These are phyloP conservation scores for Tilletia indica DNA, from an alignment of 1,284 basidiomycete species.

Conservation along the genomic window DNA sequence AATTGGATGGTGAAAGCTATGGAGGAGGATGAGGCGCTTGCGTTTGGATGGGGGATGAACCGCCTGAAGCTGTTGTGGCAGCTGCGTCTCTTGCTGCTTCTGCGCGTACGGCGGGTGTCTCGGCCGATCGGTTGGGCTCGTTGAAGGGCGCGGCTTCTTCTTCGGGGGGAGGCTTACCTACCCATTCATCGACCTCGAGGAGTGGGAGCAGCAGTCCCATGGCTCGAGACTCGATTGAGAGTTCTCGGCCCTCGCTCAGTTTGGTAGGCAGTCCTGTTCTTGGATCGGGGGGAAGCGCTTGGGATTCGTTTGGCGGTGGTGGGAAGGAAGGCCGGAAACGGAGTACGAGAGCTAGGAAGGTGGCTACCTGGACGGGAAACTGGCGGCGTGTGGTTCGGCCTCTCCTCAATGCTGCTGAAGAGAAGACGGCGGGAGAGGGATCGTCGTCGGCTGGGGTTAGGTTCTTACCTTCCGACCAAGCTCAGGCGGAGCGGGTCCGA, in stretches of 20 bases:
- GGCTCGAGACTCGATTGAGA: background rate
- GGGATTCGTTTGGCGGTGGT: background rate
- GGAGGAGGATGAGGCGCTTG: conserved; percentile 5
- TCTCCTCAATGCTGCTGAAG: conserved; percentile 24
- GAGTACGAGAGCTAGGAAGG: conserved; percentile 17
- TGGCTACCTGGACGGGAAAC: conserved; percentile 37
- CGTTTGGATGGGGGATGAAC: conserved; percentile 16
- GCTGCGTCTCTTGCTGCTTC: background rate
- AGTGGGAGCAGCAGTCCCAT: background rate
- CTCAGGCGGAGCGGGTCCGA: background rate
- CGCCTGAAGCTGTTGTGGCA: conserved; percentile 2
- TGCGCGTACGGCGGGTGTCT: background rate
- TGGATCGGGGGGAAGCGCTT: background rate
- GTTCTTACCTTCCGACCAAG: background rate
- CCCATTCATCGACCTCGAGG: background rate
- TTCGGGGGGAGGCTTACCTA: conserved; percentile 1
- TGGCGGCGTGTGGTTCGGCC: conserved; percentile 46
- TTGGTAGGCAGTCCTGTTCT: conserved; percentile 34
- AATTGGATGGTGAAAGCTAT: conserved; percentile 24
- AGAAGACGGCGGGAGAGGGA: background rate
- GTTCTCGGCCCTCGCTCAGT: conserved; percentile 21
- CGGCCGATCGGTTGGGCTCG: background rate
- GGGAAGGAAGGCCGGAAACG: too few species aligned
- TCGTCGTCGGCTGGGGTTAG: too few species aligned
- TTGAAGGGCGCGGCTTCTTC: background rate